These are phyloP conservation scores for Cucumis sativus DNA, from an alignment of 306 rosid species.

Conservation along the genomic window DNA sequence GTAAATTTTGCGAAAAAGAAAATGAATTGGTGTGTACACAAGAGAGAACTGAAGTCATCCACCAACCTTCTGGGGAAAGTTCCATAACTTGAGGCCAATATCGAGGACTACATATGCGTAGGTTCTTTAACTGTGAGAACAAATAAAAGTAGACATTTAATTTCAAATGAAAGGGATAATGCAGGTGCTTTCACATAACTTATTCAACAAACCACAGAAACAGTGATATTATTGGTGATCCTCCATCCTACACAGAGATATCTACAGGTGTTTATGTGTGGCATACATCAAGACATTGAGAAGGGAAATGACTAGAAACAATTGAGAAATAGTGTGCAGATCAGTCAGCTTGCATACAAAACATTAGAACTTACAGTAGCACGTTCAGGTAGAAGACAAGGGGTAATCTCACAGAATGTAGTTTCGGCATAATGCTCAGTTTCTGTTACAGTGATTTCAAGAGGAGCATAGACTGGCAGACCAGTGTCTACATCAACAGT, in stretches of 20 bases:
- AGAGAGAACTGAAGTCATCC: neutral
- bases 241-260: neutral
- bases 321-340: neutral
- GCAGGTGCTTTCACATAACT: neutral
- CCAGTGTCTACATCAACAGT: conserved; percentile 97
- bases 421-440: conserved; percentile 90
- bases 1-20: neutral
- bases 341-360: neutral
- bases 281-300: neutral
- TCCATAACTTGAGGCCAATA: conserved; percentile 89
- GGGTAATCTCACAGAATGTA: conserved; percentile 86
- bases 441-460: conserved; percentile 71
- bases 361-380: conserved; percentile 50
- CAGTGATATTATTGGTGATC: neutral
- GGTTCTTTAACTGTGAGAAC: conserved; percentile 59
- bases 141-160: conserved; percentile 4
- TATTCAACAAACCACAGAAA: neutral
- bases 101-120: conserved; percentile 88
- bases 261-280: neutral
- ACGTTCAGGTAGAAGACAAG: conserved; percentile 94
- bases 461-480: conserved; percentile 87
- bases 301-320: neutral
- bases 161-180: neutral
- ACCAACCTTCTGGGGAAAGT: conserved; percentile 63
- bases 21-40: neutral